A percentile compares a stretch with the other conserved stretches of the same genome.
These are phyloP conservation scores for Eucalyptus regnans DNA, from an alignment of 345 rosid genomes.

Conservation along the genomic window DNA sequence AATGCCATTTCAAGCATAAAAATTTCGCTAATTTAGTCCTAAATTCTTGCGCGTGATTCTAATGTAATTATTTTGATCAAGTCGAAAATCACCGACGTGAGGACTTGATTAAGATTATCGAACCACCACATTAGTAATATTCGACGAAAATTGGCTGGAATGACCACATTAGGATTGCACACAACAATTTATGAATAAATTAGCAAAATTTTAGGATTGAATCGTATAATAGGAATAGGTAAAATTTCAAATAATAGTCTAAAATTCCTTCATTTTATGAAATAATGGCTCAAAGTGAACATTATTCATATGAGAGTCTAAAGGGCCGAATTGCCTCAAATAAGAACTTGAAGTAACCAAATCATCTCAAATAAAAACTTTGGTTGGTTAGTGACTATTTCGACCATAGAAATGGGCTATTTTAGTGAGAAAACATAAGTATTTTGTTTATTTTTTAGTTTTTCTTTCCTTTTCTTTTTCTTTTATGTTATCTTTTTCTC, in stretches of 20 bases:
- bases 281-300: too few species aligned
- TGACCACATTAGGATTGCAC: neutral
- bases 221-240: neutral
- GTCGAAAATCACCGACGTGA: neutral
- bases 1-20: too few species aligned
- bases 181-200: neutral
- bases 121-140: rapidly evolving
- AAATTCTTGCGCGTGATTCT: rapidly evolving
- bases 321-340: too few species aligned
- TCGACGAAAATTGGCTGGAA: rapidly evolving
- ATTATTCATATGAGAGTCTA: too few species aligned
- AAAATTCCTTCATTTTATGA: too few species aligned
- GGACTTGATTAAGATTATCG: rapidly evolving
- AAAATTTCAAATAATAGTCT: too few species aligned
- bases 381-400: too few species aligned
- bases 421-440: too few species aligned
- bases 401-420: rapidly evolving
- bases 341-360: too few species aligned
- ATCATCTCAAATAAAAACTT: rapidly evolving
- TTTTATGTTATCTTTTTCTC: too few species aligned
- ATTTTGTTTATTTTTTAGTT: too few species aligned
- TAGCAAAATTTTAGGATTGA: rapidly evolving
- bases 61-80: neutral
- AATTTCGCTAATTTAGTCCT: neutral
- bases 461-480: too few species aligned